phyloP scores from a whole-genome alignment of 2,329 filamentous ascomycete genomes.

The Lecanicillium sp. region DNA sequence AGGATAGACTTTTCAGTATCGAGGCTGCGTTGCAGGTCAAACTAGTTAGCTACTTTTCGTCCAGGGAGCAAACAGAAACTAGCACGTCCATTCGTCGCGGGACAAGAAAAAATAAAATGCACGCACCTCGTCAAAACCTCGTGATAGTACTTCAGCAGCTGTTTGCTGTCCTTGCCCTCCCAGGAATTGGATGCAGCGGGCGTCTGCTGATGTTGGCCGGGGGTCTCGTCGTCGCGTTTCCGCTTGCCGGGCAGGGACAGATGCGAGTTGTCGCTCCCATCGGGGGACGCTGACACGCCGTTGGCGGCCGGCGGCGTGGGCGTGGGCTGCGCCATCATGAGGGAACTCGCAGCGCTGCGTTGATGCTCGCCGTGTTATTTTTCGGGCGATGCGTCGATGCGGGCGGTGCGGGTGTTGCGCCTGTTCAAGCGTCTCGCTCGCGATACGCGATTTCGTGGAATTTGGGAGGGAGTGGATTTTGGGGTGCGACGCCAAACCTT shows the following conservation, averaged over 20 bases:
- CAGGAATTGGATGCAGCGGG: conserved; percentile 20
- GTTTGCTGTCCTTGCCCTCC: conserved; percentile 25
- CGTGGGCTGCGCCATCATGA: conserved; percentile 36
- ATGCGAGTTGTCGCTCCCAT: conserved; percentile 23
- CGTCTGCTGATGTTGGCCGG: conserved; percentile 22
- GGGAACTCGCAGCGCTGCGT: not conserved
- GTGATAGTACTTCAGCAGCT: conserved; percentile 33
- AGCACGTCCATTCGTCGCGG: not conserved
- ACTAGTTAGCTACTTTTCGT: conserved; percentile 28
- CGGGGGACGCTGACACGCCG: conserved; percentile 33
- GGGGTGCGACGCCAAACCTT: conserved; percentile 37
- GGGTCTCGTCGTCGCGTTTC: conserved; percentile 50
- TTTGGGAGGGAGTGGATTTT: conserved; percentile 16
- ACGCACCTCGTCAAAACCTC: conserved; percentile 34
- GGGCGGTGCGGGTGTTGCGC: not conserved
- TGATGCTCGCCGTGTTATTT: no score
- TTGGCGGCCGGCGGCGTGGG: conserved; percentile 29
- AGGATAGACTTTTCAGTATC: conserved; percentile 51
- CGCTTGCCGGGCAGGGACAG: conserved; percentile 43
- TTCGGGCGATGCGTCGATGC: no score
- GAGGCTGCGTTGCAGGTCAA: conserved; percentile 37
- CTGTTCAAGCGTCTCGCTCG: conserved; percentile 23
- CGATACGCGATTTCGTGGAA: conserved; percentile 32
- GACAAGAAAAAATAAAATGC: conserved; percentile 7
- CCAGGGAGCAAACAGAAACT: no score